A percentile compares a stretch with the other conserved stretches of the same genome.
Evolutionary conservation across 2,329 filamentous ascomycete species (phyloP).

Genomic region (Nothopassalora personata): DNA sequence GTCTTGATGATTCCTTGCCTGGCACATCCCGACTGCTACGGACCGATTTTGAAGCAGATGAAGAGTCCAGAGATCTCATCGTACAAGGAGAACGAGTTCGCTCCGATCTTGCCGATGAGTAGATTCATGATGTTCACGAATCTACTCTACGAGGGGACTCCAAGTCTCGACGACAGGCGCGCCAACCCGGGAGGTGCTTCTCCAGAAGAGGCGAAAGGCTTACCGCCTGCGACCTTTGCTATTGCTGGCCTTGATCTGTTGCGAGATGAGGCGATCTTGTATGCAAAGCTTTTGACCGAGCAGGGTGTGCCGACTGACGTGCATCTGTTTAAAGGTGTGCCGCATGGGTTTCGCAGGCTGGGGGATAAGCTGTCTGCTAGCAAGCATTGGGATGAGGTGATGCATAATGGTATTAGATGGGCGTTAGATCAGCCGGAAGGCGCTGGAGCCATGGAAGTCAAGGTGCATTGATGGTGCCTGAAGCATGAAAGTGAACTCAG

Average conservation of each 20-base stretch:
- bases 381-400: slow-evolving; percentile 40
- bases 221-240: slow-evolving; percentile 44
- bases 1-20: slow-evolving; percentile 49
- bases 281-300: slow-evolving; percentile 40
- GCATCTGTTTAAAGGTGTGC: slow-evolving; percentile 48
- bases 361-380: slow-evolving; percentile 38
- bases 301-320: slow-evolving; percentile 47
- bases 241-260: slow-evolving; percentile 46
- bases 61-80: slow-evolving; percentile 41
- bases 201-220: slow-evolving; percentile 34
- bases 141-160: slow-evolving; percentile 5
- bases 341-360: slow-evolving; percentile 49
- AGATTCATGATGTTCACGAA: slow-evolving; percentile 31
- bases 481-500: background rate
- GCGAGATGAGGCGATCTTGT: slow-evolving; percentile 48
- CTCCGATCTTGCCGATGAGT: slow-evolving; percentile 46
- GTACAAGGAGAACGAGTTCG: slow-evolving; percentile 43
- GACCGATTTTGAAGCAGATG: slow-evolving; percentile 33
- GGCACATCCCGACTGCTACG: slow-evolving; percentile 35
- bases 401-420: slow-evolving; percentile 44
- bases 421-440: slow-evolving; percentile 17
- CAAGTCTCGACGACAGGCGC: slow-evolving; percentile 31
- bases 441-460: slow-evolving; percentile 4
- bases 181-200: slow-evolving; percentile 38
- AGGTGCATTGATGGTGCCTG: slow-evolving; percentile 5